Evolutionary conservation across 2,329 filamentous ascomycete genomes (phyloP).

Genomic region (Trichoderma sp.): DNA sequence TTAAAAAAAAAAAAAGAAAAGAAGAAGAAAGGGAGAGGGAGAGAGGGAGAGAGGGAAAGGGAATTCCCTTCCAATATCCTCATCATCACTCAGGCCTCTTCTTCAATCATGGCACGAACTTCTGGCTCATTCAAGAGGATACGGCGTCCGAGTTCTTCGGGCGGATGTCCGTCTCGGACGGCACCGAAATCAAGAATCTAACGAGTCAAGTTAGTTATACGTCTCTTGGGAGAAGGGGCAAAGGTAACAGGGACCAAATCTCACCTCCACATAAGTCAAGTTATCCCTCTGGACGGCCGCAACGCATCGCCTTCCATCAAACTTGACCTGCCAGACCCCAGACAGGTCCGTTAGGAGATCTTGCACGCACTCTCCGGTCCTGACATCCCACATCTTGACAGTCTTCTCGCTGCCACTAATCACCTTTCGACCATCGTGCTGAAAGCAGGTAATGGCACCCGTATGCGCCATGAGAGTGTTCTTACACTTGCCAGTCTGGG

Average conservation of each 20-base stretch:
- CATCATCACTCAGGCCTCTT: constrained; percentile 33
- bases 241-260: constrained; percentile 28
- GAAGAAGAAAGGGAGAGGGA: not conserved
- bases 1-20: not conserved
- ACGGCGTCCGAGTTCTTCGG: constrained; percentile 72
- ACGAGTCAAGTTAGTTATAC: not conserved
- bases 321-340: constrained; percentile 99
- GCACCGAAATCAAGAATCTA: constrained; percentile 98
- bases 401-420: constrained; percentile 95
- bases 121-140: constrained; percentile 63
- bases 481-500: constrained; percentile 85
- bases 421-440: constrained; percentile 94
- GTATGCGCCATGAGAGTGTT: constrained; percentile 90
- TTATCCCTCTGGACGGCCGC: constrained; percentile 92
- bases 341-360: constrained; percentile 90
- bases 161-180: constrained; percentile 78
- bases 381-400: constrained; percentile 97
- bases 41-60: not conserved
- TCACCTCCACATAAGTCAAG: constrained; percentile 92
- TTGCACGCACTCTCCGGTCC: constrained; percentile 85
- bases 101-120: constrained; percentile 49
- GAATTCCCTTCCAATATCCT: not conserved
- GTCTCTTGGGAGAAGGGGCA: not conserved
- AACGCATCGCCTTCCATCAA: constrained; percentile 91
- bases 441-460: constrained; percentile 96